phyloP scores from a whole-genome alignment of 176 grass and related monocot species.

The Musa itinerans region DNA sequence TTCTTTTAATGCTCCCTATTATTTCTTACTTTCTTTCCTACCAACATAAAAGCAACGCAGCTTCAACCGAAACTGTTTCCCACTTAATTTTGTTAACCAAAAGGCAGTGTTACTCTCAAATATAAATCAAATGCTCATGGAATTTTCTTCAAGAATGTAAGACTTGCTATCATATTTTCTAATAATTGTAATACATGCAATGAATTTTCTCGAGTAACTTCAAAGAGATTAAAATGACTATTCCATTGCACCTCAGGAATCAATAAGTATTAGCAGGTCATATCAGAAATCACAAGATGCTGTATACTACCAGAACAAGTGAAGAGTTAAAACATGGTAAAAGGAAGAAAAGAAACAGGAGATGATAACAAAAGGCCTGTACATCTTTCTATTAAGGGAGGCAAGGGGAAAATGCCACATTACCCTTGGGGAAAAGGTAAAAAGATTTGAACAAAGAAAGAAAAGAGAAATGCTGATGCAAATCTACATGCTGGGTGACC shows the following conservation, averaged over 20 bases:
- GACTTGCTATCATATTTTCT: too few species aligned
- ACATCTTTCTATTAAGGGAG: conserved; percentile 10
- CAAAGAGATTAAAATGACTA: not conserved
- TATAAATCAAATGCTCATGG: too few species aligned
- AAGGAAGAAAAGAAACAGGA: not conserved
- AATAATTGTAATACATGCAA: not conserved
- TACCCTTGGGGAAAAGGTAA: not conserved
- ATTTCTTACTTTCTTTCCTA: too few species aligned
- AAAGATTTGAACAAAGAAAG: conserved; percentile 9
- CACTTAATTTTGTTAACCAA: too few species aligned
- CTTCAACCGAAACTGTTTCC: too few species aligned
- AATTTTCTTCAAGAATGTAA: too few species aligned
- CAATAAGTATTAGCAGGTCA: not conserved
- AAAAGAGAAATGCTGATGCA: conserved; percentile 4
- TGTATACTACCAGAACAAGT: not conserved
- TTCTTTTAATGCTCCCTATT: too few species aligned
- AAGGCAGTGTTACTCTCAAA: too few species aligned
- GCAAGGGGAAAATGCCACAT: conserved; percentile 16
- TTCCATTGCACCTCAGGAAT: not conserved
- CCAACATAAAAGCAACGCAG: too few species aligned
- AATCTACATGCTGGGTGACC: conserved; percentile 17
- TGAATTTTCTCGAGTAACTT: not conserved
- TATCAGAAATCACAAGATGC: not conserved
- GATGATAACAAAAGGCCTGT: not conserved
- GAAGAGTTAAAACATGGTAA: not conserved